Conservation (phyloP, 2,329 filamentous ascomycete species). For the Dendrostoma leiphaemia region DNA sequence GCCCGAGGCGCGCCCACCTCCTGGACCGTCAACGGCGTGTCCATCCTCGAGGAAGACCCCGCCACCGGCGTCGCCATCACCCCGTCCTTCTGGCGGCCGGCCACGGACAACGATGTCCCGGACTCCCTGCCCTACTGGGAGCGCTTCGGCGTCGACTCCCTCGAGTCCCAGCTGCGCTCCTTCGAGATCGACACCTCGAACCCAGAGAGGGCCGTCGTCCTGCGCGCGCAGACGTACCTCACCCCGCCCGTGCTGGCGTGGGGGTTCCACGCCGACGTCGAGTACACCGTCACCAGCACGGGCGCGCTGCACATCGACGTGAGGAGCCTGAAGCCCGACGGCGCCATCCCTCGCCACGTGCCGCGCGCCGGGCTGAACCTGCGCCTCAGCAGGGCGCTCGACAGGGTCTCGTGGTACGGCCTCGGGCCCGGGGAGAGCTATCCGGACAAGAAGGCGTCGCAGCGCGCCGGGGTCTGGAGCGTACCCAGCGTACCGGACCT, state of each 20-base stretch:
- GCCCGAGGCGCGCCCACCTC: slow-evolving; percentile 40
- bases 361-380: slow-evolving; percentile 63
- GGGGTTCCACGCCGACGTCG: slow-evolving; percentile 48
- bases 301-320: slow-evolving; percentile 47
- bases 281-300: slow-evolving; percentile 48
- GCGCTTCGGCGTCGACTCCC: slow-evolving; percentile 44
- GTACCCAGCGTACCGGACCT: slow-evolving; percentile 44
- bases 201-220: slow-evolving; percentile 34
- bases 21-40: slow-evolving; percentile 36
- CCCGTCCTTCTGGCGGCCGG: slow-evolving; percentile 60
- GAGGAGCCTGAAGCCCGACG: slow-evolving; percentile 40
- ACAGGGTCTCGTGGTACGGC: slow-evolving; percentile 57
- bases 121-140: slow-evolving; percentile 57
- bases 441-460: slow-evolving; percentile 58
- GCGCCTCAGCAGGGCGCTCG: slow-evolving; percentile 43
- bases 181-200: slow-evolving; percentile 28
- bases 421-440: slow-evolving; percentile 64
- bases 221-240: slow-evolving; percentile 46
- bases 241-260: slow-evolving; percentile 61
- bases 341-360: slow-evolving; percentile 51
- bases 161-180: slow-evolving; percentile 46
- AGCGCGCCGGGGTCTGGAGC: slow-evolving; percentile 50
- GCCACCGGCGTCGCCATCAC: slow-evolving; percentile 34
- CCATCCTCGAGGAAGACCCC: slow-evolving; percentile 35
- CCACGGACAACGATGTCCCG: slow-evolving; percentile 63